A percentile compares a stretch with the other conserved stretches of the same genome.
These are phyloP conservation scores for Antitrichia curtipendula DNA, from an alignment of 225 moss, liverwort and hornwort species.

Conservation along the genomic window DNA sequence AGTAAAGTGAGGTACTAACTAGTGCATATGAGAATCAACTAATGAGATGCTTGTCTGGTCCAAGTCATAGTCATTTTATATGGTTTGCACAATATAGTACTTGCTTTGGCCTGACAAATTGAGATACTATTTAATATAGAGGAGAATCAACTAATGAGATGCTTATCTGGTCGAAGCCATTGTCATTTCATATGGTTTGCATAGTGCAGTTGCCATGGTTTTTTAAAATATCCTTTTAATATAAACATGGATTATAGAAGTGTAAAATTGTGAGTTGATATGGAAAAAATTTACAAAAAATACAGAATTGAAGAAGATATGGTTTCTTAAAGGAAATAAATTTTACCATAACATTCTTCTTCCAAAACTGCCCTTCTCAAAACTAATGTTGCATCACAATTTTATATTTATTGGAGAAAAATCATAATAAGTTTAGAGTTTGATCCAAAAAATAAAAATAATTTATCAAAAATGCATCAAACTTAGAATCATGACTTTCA, in stretches of 20 bases:
- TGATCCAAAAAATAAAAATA: neutral
- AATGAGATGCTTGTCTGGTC: neutral
- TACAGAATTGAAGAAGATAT: neutral
- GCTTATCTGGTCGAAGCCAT: neutral
- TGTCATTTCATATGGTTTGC: neutral
- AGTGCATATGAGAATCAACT: neutral
- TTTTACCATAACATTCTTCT: too few species aligned
- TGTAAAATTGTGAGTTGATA: too few species aligned
- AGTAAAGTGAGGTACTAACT: neutral
- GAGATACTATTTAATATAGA: neutral
- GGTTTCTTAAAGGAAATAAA: too few species aligned
- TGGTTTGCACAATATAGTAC: neutral
- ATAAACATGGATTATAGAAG: neutral
- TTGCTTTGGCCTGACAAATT: neutral
- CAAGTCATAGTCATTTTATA: rapidly evolving
- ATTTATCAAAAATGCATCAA: too few species aligned
- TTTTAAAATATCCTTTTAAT: neutral
- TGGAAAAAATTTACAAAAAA: too few species aligned
- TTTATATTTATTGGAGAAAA: neutral
- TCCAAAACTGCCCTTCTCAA: neutral
- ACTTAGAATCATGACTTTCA: neutral
- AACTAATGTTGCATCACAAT: neutral
- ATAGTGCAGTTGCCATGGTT: neutral
- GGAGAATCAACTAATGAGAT: neutral
- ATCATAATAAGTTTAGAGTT: neutral